Percentiles rank a stretch among this genome's conserved stretches.
Evolutionary conservation across 2,329 filamentous ascomycete species (phyloP).

Genomic region (Xylaria hypoxylon): DNA sequence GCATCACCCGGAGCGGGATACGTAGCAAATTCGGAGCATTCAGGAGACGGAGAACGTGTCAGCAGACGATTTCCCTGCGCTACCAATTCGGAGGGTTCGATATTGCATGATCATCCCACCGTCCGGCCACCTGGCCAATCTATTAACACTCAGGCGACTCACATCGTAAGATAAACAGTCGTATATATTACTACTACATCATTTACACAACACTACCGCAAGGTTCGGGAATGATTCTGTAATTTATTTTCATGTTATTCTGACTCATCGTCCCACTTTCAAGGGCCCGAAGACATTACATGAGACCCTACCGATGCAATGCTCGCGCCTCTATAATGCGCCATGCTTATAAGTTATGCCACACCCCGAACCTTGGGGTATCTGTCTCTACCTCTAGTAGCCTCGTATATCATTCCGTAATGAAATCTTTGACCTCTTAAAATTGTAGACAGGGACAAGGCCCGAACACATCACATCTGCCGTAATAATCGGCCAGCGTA

Average conservation of each 20-base stretch:
- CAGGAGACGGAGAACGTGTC: too few species aligned
- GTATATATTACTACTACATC: neutral
- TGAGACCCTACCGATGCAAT: conserved; percentile 23
- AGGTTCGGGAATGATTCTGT: neutral
- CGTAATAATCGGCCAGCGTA: conserved; percentile 6
- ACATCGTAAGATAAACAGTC: neutral
- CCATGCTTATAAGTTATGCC: conserved; percentile 27
- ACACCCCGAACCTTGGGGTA: conserved; percentile 15
- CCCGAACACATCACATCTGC: conserved; percentile 23
- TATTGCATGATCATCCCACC: neutral
- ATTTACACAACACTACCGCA: neutral
- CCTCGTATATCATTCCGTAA: conserved; percentile 37
- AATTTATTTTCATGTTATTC: conserved; percentile 1
- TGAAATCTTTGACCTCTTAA: conserved; percentile 32
- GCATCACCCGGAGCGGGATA: too few species aligned
- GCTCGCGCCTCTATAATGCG: conserved; percentile 27
- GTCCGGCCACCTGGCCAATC: neutral
- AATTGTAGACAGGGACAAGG: conserved; percentile 22
- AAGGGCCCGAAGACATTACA: conserved; percentile 20
- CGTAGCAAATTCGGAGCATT: too few species aligned
- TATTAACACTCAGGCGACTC: neutral
- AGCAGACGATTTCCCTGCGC: too few species aligned
- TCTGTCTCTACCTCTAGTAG: conserved; percentile 38
- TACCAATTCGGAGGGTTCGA: neutral
- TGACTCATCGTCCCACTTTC: conserved; percentile 18